These are phyloP conservation scores for Cucumis melo DNA, from an alignment of 306 rosid species.

Conservation along the genomic window DNA sequence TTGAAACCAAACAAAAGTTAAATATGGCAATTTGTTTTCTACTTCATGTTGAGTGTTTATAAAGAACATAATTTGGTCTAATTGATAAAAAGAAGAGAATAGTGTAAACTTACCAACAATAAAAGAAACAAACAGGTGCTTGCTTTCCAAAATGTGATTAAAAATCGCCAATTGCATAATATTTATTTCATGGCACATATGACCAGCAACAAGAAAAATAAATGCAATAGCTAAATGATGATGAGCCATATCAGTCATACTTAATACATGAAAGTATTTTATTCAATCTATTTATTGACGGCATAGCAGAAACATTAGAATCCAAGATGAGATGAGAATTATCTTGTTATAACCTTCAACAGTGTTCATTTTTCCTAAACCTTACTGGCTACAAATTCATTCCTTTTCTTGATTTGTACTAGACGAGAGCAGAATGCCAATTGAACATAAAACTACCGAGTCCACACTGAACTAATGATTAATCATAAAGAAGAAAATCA, in stretches of 20 bases:
- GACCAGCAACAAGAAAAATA: too few relatives aligned
- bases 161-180: neutral
- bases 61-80: neutral
- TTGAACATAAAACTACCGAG: neutral
- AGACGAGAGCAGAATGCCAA: neutral
- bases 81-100: neutral
- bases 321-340: neutral
- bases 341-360: neutral
- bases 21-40: constrained; percentile 4
- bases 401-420: neutral
- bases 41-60: neutral
- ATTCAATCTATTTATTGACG: neutral
- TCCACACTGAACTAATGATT: neutral
- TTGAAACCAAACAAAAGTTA: constrained; percentile 11
- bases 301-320: neutral
- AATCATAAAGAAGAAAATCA: neutral
- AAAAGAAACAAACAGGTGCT: neutral
- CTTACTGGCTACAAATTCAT: neutral
- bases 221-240: too few relatives aligned
- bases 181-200: neutral
- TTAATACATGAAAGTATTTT: neutral
- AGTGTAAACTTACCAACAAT: neutral
- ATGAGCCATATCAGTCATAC: too few relatives aligned
- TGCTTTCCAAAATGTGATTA: neutral
- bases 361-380: neutral